Conservation (phyloP, 805 yeast species). For the Starmerella asiatica region DNA sequence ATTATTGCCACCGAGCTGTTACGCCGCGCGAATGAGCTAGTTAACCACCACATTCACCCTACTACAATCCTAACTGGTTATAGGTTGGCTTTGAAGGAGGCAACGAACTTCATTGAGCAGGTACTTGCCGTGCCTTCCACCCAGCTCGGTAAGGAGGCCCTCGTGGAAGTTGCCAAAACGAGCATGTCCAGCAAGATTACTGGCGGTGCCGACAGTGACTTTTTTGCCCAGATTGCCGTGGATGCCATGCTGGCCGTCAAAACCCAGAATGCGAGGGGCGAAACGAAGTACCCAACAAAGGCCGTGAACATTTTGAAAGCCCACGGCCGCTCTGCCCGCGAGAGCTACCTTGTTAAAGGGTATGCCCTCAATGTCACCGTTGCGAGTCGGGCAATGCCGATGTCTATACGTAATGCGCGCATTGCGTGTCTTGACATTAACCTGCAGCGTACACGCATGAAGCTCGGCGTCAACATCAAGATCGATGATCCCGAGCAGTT, state of each 20-base stretch:
- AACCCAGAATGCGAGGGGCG: slow-evolving; percentile 79
- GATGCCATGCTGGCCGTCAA: slow-evolving; percentile 92
- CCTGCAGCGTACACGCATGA: slow-evolving; percentile 92
- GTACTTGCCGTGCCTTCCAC: slow-evolving; percentile 73
- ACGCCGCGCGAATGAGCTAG: slow-evolving; percentile 85
- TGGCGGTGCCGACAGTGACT: slow-evolving; percentile 74
- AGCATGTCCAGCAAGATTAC: slow-evolving; percentile 95
- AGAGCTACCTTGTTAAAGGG: slow-evolving; percentile 78
- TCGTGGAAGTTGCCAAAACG: slow-evolving; percentile 86
- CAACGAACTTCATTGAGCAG: slow-evolving; percentile 71
- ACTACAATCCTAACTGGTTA: slow-evolving; percentile 96
- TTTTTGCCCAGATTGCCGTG: slow-evolving; percentile 80
- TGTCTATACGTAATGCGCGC: slow-evolving; percentile 42
- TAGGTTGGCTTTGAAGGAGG: slow-evolving; percentile 84
- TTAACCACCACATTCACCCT: slow-evolving; percentile 88
- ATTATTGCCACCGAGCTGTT: slow-evolving; percentile 87
- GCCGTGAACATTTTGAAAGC: slow-evolving; percentile 94
- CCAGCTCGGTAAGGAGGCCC: slow-evolving; percentile 62
- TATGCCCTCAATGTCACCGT: slow-evolving; percentile 94
- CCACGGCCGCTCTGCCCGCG: slow-evolving; percentile 85
- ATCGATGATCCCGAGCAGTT: slow-evolving; percentile 95
- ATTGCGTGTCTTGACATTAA: slow-evolving; percentile 86
- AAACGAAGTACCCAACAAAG: slow-evolving; percentile 66
- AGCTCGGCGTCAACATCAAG: slow-evolving; percentile 94
- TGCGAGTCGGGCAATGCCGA: slow-evolving; percentile 93